Evolutionary conservation across 352 stramenopile species (phyloP).

Genomic region (Phytophthora agathidicida): DNA sequence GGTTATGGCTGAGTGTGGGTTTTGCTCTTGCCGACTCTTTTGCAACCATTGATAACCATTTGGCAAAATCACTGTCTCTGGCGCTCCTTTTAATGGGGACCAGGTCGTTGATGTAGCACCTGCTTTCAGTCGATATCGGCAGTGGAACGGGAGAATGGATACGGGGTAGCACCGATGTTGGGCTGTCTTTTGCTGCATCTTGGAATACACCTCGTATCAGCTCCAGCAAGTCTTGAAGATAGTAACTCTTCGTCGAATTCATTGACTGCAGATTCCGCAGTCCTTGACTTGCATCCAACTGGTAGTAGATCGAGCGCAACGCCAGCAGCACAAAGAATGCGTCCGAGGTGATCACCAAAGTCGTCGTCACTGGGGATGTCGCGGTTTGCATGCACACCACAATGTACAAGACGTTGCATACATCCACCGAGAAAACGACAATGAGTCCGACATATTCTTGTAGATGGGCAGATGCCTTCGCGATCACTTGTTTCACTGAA

Average conservation of each 20-base stretch:
- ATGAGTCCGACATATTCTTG: conserved; percentile 29
- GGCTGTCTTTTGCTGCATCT: too few relatives aligned
- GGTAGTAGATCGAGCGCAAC: conserved; percentile 18
- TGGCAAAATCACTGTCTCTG: not conserved
- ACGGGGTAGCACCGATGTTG: too few relatives aligned
- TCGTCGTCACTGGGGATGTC: conserved; percentile 15
- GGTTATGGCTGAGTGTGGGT: too few relatives aligned
- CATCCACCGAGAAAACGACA: conserved; percentile 36
- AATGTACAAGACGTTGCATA: conserved; percentile 41
- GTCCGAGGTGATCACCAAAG: conserved; percentile 22
- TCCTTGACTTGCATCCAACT: not conserved
- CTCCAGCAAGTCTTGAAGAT: not conserved
- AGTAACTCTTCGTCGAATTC: not conserved
- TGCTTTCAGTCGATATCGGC: conserved; percentile 12
- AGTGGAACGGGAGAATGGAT: conserved; percentile 9
- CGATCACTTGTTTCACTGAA: conserved; percentile 26
- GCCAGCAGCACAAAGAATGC: conserved; percentile 11
- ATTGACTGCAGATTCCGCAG: too few relatives aligned
- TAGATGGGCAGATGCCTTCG: conserved; percentile 11
- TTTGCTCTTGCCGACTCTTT: too few relatives aligned
- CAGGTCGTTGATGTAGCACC: conserved; percentile 5
- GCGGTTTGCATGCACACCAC: conserved; percentile 36
- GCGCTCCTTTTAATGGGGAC: not conserved
- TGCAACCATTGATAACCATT: not conserved
- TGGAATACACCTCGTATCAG: not conserved